phyloP scores from a whole-genome alignment of 202 grass and related monocot genomes.

The Eragrostis tef region DNA sequence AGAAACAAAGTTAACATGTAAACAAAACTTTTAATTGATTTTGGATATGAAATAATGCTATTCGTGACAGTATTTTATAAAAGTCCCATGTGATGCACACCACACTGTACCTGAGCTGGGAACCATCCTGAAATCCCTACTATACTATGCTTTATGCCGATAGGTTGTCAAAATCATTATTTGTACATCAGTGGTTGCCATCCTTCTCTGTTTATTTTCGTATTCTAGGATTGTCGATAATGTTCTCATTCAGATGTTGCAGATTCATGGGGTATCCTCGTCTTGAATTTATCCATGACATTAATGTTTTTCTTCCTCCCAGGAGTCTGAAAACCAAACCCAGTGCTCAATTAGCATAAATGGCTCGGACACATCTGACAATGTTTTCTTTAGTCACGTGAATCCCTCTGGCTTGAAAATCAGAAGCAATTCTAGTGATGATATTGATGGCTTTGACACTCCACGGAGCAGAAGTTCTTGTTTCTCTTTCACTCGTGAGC shows the following conservation, averaged over 20 bases:
- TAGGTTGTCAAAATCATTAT: constrained; percentile 9
- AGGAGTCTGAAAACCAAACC: constrained; percentile 74
- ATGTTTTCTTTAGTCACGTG: constrained; percentile 32
- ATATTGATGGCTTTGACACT: constrained; percentile 58
- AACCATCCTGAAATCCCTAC: constrained; percentile 23
- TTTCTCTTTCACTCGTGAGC: constrained; percentile 56
- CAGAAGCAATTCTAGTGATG: constrained; percentile 47
- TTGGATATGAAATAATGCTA: constrained; percentile 15
- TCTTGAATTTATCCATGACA: constrained; percentile 8
- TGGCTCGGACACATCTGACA: constrained; percentile 61
- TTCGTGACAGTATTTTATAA: constrained; percentile 22
- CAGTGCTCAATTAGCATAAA: constrained; percentile 62
- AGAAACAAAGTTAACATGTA: neutral
- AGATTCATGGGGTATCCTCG: constrained; percentile 3
- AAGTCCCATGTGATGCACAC: neutral
- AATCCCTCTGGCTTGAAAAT: constrained; percentile 43
- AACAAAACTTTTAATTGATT: constrained; percentile 10
- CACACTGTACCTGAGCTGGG: neutral
- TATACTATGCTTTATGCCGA: constrained; percentile 4
- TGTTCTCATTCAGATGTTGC: constrained; percentile 9
- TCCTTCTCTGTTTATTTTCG: constrained; percentile 1
- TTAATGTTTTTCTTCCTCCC: constrained; percentile 16
- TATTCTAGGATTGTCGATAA: neutral
- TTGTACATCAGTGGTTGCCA: neutral
- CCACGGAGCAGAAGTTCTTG: constrained; percentile 53